Base-by-base conservation (phyloP, 805 yeast species). In the Blastobotrys parvus region DNA sequence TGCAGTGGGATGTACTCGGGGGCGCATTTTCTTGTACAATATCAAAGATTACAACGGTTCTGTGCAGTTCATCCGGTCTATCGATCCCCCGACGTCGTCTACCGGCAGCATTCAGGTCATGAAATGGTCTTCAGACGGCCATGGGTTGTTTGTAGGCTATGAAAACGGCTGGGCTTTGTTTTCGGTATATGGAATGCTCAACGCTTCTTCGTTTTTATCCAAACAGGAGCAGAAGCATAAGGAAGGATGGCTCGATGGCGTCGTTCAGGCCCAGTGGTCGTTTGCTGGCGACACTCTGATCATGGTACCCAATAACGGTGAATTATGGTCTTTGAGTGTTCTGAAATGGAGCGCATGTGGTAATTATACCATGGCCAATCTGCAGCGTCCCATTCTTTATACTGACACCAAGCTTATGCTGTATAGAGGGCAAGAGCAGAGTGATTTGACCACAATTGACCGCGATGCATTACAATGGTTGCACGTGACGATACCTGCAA, bases 371-470 rank as follows among this genome's bases (percentile, higher is more conserved):
- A 46, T 45, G 23, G 61, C 55, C 37, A 60, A 61, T 41, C 45
- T 71, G n/a, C 46, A 60, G 32, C 50, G 75, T 30, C 78, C 80
- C 0, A 55, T 73, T 1, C 50, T 75, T 20, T 54, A 59, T 40
- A 58, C 67, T 21, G 62, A 58, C 41, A 70, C 70, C 45, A 61
- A 64, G 19, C 50, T 75, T 15, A 50, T 65, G 39, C 51, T 75
- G 2, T 74, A 72, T 52, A 65, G 70, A 43, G 78, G 75, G 10
- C 70, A 62, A 33, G 73, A 70, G 35, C 72, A 70, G 47, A 60
- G 69, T 2, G 64, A 51, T 42, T 56, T 49, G 45, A 66, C 59
- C 55, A 69, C 59, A 45, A 69, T 59, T 48, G 65, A 57, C 50
- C 64, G 55, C 46, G 75, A 72, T 38, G 64, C 71, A 1, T 60